Evolutionary conservation across 1,139 yeast genomes (phyloP).

Genomic region (Lodderomyces theae): DNA sequence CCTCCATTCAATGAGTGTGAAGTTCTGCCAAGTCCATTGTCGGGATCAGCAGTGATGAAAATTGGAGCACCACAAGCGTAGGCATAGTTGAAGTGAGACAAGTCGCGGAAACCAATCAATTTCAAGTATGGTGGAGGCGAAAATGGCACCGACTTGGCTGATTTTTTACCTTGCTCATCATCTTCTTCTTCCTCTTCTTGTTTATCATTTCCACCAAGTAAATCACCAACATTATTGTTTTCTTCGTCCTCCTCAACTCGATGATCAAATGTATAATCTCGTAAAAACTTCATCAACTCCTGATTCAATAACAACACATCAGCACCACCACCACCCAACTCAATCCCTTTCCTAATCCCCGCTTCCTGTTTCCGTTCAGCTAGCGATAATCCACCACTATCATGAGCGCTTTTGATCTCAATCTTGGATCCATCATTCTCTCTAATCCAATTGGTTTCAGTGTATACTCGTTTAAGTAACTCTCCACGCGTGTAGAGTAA

Average conservation of each 20-base stretch:
- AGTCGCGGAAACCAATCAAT: conserved; percentile 64
- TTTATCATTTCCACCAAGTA: too few species aligned
- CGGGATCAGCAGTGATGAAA: conserved; percentile 51
- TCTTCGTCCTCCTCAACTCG: conserved; percentile 18
- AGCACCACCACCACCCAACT: conserved; percentile 27
- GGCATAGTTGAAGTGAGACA: conserved; percentile 42
- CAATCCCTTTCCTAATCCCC: conserved; percentile 28
- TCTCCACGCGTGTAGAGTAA: conserved; percentile 43
- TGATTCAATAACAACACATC: conserved; percentile 27
- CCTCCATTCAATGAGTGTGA: conserved; percentile 25
- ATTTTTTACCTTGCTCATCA: conserved; percentile 12
- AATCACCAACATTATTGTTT: conserved; percentile 28
- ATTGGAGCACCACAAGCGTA: conserved; percentile 55
- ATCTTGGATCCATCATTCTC: conserved; percentile 20
- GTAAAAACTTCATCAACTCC: conserved; percentile 30
- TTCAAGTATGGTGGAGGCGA: conserved; percentile 43
- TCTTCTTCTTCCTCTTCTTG: conserved; percentile 19
- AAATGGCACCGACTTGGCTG: conserved; percentile 14
- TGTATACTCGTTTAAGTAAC: conserved; percentile 50
- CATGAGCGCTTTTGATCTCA: conserved; percentile 12
- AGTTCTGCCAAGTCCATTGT: conserved; percentile 28
- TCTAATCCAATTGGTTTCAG: conserved; percentile 34
- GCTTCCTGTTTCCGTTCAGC: conserved; percentile 44
- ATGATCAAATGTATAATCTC: conserved; percentile 38
- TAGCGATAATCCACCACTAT: conserved; percentile 15